Evolutionary conservation across 2,329 filamentous ascomycete genomes (phyloP).

Genomic region (Metarhizium album): DNA sequence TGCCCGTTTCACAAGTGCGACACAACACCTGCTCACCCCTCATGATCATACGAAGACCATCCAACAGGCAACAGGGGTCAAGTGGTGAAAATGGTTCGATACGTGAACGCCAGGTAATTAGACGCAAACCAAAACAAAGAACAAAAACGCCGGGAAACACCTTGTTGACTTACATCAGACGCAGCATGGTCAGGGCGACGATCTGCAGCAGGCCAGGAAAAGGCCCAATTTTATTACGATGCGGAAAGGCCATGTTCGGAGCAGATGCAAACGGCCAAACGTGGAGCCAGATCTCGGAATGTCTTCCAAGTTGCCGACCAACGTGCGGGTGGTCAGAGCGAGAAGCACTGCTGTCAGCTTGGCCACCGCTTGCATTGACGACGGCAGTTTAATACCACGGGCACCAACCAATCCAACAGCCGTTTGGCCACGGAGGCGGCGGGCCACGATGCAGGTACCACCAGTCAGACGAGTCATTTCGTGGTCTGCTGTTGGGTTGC

Average conservation of each 20-base stretch:
- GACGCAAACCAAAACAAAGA: neutral
- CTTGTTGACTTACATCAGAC: too few relatives aligned
- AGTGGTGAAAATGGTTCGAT: neutral
- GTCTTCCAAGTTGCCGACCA: neutral
- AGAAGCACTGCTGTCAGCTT: neutral
- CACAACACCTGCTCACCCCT: too few relatives aligned
- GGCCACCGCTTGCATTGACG: neutral
- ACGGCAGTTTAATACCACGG: neutral
- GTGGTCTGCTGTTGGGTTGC: constrained; percentile 8
- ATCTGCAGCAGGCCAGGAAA: neutral
- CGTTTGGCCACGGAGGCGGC: neutral
- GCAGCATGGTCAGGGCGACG: too few relatives aligned
- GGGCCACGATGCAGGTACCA: constrained; percentile 11
- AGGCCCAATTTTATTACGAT: neutral
- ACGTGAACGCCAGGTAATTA: neutral
- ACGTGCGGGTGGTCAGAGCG: too few relatives aligned
- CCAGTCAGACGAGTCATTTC: constrained; percentile 9
- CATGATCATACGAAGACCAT: neutral
- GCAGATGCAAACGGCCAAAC: neutral
- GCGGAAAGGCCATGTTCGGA: neutral
- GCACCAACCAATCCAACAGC: neutral
- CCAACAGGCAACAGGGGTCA: neutral
- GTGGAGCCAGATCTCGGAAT: neutral
- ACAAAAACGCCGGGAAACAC: neutral
- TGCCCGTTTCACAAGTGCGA: neutral